phyloP scores from a whole-genome alignment of 2,329 filamentous ascomycete genomes.

The Nemania sp. region DNA sequence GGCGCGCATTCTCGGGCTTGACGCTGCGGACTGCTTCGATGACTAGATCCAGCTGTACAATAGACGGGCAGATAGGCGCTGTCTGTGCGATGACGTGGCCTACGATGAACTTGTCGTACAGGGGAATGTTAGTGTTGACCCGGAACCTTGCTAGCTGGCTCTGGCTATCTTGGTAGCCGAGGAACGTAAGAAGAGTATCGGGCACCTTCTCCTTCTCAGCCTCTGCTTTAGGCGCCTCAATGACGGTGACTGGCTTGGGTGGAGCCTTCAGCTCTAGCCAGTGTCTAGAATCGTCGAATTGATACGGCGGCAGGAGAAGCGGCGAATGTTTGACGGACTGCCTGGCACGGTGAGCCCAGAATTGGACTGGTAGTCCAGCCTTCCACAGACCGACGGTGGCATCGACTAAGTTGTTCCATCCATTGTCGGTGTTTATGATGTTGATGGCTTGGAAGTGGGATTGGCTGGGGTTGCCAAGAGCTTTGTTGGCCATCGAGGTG shows the following conservation, averaged over 20 bases:
- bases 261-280: constrained; percentile 43
- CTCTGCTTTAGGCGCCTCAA: constrained; percentile 5
- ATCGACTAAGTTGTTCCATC: constrained; percentile 30
- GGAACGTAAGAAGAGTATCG: constrained; percentile 36
- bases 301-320: constrained; percentile 46
- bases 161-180: constrained; percentile 32
- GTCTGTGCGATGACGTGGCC: constrained; percentile 46
- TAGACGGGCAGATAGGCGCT: constrained; percentile 45
- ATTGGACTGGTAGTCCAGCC: constrained; percentile 38
- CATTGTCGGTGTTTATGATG: constrained; percentile 28
- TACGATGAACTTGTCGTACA: constrained; percentile 41
- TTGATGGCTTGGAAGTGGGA: constrained; percentile 27
- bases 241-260: not conserved
- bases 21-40: constrained; percentile 40
- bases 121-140: constrained; percentile 43
- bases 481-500: constrained; percentile 40
- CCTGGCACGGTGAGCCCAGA: constrained; percentile 43
- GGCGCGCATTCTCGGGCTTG: constrained; percentile 19
- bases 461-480: constrained; percentile 1
- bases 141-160: constrained; percentile 42
- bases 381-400: constrained; percentile 45
- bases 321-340: constrained; percentile 33
- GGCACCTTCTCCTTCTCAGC: constrained; percentile 1
- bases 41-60: constrained; percentile 41
- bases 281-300: constrained; percentile 46